A percentile compares a stretch with the other conserved stretches of the same genome.
Evolutionary conservation across 2,329 filamentous ascomycete species (phyloP).

Genomic region (Botryotinia convoluta): DNA sequence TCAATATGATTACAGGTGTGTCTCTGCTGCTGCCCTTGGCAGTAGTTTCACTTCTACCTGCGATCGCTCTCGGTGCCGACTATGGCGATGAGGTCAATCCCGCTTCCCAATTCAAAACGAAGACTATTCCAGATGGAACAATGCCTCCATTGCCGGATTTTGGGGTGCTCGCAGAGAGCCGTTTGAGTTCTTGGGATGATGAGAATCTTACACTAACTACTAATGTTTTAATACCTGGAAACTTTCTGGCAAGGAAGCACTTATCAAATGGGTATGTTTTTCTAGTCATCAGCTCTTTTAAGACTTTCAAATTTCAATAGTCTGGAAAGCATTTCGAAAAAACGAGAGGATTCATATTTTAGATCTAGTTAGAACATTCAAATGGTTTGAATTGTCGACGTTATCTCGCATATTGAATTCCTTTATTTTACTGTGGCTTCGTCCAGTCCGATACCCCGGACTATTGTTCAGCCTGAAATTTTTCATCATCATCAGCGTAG

Average conservation of each 20-base stretch:
- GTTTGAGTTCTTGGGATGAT: conserved; percentile 16
- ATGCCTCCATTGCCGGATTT: conserved; percentile 16
- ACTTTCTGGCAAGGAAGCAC: conserved; percentile 22
- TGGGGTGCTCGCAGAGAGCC: conserved; percentile 14
- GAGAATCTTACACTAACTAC: conserved; percentile 12
- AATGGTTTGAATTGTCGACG: not conserved
- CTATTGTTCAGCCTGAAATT: not conserved
- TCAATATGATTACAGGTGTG: not conserved
- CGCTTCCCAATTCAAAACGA: conserved; percentile 19
- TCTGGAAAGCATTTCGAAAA: not conserved
- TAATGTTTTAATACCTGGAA: conserved; percentile 18
- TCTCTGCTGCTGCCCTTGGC: not conserved
- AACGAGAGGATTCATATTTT: not conserved
- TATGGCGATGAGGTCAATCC: conserved; percentile 22
- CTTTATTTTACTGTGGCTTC: not conserved
- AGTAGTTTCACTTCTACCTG: not conserved
- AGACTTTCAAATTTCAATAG: not conserved
- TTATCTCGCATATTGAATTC: not conserved
- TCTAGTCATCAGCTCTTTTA: not conserved
- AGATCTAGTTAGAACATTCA: not conserved
- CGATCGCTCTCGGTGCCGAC: not conserved
- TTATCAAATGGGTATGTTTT: conserved; percentile 27
- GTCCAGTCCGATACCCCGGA: not conserved
- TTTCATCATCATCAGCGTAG: not conserved
- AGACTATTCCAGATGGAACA: conserved; percentile 17